phyloP scores from a whole-genome alignment of 108 stramenopile species.

The Pelagomonas calceolata region DNA sequence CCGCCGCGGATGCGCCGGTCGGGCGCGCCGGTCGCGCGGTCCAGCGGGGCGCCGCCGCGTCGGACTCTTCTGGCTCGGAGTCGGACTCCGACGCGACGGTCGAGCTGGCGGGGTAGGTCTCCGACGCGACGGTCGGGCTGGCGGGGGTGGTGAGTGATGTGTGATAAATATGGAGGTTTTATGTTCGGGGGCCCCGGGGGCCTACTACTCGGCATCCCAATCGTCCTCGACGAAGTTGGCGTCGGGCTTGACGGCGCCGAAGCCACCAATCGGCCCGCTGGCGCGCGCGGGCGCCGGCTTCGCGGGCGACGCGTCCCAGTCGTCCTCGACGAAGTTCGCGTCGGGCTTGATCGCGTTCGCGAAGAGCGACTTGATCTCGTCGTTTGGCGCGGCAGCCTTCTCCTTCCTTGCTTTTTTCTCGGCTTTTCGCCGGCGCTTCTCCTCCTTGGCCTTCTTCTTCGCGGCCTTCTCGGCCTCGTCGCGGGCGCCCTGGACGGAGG shows the following conservation, averaged over 20 bases:
- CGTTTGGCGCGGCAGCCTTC: background rate
- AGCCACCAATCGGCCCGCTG: background rate
- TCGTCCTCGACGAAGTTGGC: background rate
- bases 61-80: too few relatives aligned
- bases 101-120: too few relatives aligned
- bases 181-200: too few relatives aligned
- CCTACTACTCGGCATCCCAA: background rate
- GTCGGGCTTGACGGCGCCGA: background rate
- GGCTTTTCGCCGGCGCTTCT: too few relatives aligned
- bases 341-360: background rate
- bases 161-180: too few relatives aligned
- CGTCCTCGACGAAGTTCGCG: background rate
- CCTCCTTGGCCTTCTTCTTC: background rate
- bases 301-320: background rate
- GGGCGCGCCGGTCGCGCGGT: too few relatives aligned
- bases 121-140: too few relatives aligned
- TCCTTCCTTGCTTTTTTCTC: background rate
- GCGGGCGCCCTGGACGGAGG: background rate
- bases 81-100: too few relatives aligned
- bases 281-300: too few relatives aligned
- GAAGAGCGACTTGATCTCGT: background rate
- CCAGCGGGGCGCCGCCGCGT: too few relatives aligned
- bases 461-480: background rate
- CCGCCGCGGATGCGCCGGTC: too few relatives aligned
- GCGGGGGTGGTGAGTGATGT: too few relatives aligned